These are phyloP conservation scores for Pleurotus sapidus DNA, from an alignment of 768 basidiomycete genomes.

Conservation along the genomic window DNA sequence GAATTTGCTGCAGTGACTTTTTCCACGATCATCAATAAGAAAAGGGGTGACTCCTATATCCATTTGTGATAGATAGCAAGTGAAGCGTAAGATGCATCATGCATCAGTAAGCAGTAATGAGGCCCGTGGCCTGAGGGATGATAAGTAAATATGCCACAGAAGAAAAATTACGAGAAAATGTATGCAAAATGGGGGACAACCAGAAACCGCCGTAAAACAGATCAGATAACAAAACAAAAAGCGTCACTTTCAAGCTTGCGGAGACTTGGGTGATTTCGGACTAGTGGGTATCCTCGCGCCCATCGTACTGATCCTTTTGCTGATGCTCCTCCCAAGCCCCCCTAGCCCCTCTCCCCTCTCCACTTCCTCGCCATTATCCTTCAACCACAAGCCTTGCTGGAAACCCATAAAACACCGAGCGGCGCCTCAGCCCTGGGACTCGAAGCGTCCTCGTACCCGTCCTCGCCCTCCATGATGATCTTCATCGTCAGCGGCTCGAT, in stretches of 20 bases:
- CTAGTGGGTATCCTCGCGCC: slow-evolving; percentile 1
- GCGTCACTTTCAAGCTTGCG: not conserved
- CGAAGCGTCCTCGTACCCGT: slow-evolving; percentile 39
- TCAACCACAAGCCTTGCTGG: slow-evolving; percentile 15
- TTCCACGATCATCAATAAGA: too few relatives aligned
- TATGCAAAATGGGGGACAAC: too few relatives aligned
- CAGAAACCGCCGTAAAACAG: too few relatives aligned
- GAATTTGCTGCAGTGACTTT: too few relatives aligned
- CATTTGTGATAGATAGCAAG: too few relatives aligned
- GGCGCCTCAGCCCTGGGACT: slow-evolving; percentile 30
- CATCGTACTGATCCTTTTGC: not conserved
- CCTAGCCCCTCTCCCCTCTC: not conserved
- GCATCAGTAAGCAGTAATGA: too few relatives aligned
- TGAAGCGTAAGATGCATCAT: too few relatives aligned
- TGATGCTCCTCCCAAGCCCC: slow-evolving; percentile 5
- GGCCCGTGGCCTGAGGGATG: too few relatives aligned
- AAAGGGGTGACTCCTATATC: too few relatives aligned
- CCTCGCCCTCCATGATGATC: slow-evolving; percentile 53
- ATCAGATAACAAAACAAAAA: too few relatives aligned
- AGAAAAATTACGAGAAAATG: too few relatives aligned
- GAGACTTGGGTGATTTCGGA: slow-evolving; percentile 5
- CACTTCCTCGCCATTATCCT: slow-evolving; percentile 1
- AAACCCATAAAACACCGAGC: slow-evolving; percentile 33
- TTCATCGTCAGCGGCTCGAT: slow-evolving; percentile 47
- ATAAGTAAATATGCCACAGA: too few relatives aligned